Evolutionary conservation across 2,329 filamentous ascomycete genomes (phyloP).

Genomic region (Aspergillus brasiliensis): DNA sequence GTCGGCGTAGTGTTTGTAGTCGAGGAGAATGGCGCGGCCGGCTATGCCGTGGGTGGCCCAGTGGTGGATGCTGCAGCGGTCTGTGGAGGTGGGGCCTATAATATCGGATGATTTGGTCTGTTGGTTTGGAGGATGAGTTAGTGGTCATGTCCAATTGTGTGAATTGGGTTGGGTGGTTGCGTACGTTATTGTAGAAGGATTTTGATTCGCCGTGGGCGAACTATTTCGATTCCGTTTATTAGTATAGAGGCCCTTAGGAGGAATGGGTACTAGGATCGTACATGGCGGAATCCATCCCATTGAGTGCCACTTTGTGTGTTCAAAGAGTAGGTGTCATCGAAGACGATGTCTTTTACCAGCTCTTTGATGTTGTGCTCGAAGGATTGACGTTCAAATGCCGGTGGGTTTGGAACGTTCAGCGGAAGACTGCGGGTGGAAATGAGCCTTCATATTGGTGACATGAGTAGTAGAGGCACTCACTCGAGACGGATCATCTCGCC

Average conservation of each 20-base stretch:
- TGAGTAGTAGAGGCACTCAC: constrained; percentile 31
- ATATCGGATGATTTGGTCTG: constrained; percentile 41
- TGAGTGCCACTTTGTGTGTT: constrained; percentile 55
- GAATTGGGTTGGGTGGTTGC: background rate
- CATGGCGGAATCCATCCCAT: constrained; percentile 55
- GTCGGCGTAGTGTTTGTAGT: constrained; percentile 51
- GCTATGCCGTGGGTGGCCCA: constrained; percentile 47
- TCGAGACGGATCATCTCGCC: constrained; percentile 60
- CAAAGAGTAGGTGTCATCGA: constrained; percentile 49
- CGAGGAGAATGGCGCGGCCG: constrained; percentile 46
- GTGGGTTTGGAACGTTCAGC: constrained; percentile 54
- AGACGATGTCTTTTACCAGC: constrained; percentile 38
- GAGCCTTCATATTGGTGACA: background rate
- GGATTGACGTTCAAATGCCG: constrained; percentile 54
- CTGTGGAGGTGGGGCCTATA: constrained; percentile 34
- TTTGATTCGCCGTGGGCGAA: constrained; percentile 42
- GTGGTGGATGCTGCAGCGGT: constrained; percentile 47
- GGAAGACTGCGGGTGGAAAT: constrained; percentile 47
- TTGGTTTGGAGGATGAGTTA: background rate
- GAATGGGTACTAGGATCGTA: constrained; percentile 24
- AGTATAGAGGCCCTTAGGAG: constrained; percentile 8
- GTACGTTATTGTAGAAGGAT: constrained; percentile 46
- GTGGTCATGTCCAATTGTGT: background rate
- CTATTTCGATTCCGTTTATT: constrained; percentile 19
- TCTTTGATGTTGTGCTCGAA: constrained; percentile 60